Evolutionary conservation across 1,284 basidiomycete species (phyloP).

Genomic region (Peniophora sp.): DNA sequence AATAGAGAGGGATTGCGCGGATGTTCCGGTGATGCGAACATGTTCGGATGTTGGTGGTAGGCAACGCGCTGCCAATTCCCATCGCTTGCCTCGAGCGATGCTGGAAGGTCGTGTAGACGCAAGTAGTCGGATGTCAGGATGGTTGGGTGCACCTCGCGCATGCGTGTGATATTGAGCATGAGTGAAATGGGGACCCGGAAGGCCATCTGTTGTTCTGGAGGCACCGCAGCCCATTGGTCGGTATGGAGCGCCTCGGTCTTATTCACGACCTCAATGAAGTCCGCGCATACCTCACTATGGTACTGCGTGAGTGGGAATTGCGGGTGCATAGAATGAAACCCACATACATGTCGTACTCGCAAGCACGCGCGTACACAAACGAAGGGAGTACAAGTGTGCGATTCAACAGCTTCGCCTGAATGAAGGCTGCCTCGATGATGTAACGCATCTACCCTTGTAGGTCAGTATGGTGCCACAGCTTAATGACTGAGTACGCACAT

Average conservation of each 20-base stretch:
- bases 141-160: slow-evolving; percentile 28
- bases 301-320: not conserved
- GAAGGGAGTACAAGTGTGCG: slow-evolving; percentile 31
- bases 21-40: slow-evolving; percentile 6
- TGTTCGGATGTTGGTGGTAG: slow-evolving; percentile 17
- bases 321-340: not conserved
- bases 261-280: slow-evolving; percentile 13
- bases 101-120: slow-evolving; percentile 27
- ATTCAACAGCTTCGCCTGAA: slow-evolving; percentile 27
- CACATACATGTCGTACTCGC: slow-evolving; percentile 23
- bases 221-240: slow-evolving; percentile 30
- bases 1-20: slow-evolving; percentile 18
- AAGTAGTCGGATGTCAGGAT: slow-evolving; percentile 34
- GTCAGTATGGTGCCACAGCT: not conserved
- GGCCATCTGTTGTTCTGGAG: slow-evolving; percentile 32
- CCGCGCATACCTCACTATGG: slow-evolving; percentile 11
- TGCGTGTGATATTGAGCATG: slow-evolving; percentile 40
- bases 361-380: slow-evolving; percentile 31
- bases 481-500: slow-evolving; percentile 13
- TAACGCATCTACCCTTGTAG: slow-evolving; percentile 22
- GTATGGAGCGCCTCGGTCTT: slow-evolving; percentile 19
- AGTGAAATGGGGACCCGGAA: slow-evolving; percentile 28
- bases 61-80: slow-evolving; percentile 28
- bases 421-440: slow-evolving; percentile 29
- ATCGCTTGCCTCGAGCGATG: slow-evolving; percentile 23